Percentiles rank a stretch among this genome's conserved stretches.
These are phyloP conservation scores for Fragilaria crotonensis DNA, from an alignment of 108 stramenopile genomes.

Conservation along the genomic window DNA sequence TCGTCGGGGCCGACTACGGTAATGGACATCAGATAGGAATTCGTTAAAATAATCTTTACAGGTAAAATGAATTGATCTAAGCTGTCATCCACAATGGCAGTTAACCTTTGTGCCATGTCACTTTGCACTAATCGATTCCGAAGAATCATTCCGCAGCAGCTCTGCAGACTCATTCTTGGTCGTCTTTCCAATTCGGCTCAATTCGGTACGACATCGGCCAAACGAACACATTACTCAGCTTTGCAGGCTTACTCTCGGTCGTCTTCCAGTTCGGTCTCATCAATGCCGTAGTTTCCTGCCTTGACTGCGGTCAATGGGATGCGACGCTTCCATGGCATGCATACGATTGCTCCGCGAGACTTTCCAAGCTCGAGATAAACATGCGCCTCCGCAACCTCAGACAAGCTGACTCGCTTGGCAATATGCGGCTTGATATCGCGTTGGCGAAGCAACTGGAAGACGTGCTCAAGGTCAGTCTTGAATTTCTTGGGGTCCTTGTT, in stretches of 20 bases:
- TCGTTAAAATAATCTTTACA: too few relatives aligned
- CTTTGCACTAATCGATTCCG: too few relatives aligned
- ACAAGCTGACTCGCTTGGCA: constrained; percentile 42
- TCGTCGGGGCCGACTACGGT: too few relatives aligned
- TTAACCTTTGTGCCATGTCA: too few relatives aligned
- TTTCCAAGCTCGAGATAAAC: constrained; percentile 37
- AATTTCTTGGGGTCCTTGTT: constrained; percentile 26
- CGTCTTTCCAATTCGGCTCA: too few relatives aligned
- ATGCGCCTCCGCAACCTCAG: constrained; percentile 54
- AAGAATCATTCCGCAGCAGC: too few relatives aligned
- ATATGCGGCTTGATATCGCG: constrained; percentile 51
- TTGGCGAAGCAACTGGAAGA: constrained; percentile 44
- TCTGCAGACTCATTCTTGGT: too few relatives aligned
- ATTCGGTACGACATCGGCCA: too few relatives aligned
- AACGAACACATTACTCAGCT: too few relatives aligned
- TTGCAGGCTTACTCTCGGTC: neutral
- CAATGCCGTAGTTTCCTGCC: neutral
- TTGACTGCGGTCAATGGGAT: neutral
- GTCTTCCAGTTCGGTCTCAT: neutral
- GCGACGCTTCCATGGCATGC: constrained; percentile 52
- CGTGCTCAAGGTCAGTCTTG: constrained; percentile 42
- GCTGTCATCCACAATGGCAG: too few relatives aligned
- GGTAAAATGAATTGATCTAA: too few relatives aligned
- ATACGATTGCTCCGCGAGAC: constrained; percentile 49
- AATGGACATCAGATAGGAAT: too few relatives aligned